A percentile compares a stretch with the other conserved stretches of the same genome.
Conservation (phyloP, 169 alveolate species). For the Perkinsus chesapeaki region DNA sequence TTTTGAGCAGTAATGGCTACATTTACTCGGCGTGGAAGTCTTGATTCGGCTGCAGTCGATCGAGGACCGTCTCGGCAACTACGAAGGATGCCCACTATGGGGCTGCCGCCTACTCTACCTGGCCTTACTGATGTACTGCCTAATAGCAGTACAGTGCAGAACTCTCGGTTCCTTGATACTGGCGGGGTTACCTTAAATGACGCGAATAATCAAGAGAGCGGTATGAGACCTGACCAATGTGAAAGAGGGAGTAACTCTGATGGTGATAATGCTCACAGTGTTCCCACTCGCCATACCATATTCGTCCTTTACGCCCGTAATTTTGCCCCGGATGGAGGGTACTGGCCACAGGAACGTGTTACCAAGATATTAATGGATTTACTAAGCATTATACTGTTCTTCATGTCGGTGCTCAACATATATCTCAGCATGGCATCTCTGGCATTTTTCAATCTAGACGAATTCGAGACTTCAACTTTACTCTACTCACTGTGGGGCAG, state of each 20-base stretch:
- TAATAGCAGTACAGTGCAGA: background rate
- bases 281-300: background rate
- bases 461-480: background rate
- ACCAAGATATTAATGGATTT: background rate
- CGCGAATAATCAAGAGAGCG: background rate
- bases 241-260: background rate
- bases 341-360: background rate
- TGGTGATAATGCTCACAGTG: background rate
- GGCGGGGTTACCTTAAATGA: background rate
- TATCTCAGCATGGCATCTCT: background rate
- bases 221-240: background rate
- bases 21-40: background rate
- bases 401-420: background rate
- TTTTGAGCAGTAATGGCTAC: too few relatives aligned
- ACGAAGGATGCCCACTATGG: background rate
- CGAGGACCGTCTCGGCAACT: background rate
- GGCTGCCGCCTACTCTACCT: background rate
- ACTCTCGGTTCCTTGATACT: background rate
- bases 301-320: background rate
- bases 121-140: background rate
- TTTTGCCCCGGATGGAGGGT: background rate
- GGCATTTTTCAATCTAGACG: background rate
- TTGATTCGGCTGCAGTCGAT: background rate
- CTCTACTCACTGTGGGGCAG: background rate
- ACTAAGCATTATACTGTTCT: background rate